A percentile compares a stretch with the other conserved stretches of the same genome.
These are phyloP conservation scores for Pseudogymnoascus sp. DNA, from an alignment of 2,329 filamentous ascomycete species.

Conservation along the genomic window DNA sequence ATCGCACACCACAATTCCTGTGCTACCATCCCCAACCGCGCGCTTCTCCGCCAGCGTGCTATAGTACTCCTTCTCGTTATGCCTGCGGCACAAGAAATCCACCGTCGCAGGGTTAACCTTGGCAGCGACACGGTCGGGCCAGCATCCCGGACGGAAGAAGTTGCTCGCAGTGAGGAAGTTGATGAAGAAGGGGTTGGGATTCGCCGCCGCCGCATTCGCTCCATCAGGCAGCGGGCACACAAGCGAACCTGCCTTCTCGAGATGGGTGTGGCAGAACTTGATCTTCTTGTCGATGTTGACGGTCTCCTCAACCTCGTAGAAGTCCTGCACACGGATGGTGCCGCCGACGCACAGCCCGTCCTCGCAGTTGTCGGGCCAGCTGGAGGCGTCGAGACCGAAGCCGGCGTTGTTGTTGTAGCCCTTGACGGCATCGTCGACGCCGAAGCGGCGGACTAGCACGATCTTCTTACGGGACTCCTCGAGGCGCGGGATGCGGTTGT, in stretches of 20 bases:
- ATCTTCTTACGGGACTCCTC: constrained; percentile 75
- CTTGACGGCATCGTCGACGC: constrained; percentile 49
- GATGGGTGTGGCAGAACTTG: constrained; percentile 61
- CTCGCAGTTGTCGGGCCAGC: constrained; percentile 84
- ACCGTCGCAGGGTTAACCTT: constrained; percentile 74
- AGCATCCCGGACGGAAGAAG: constrained; percentile 86
- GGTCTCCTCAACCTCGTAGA: constrained; percentile 76
- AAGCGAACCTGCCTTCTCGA: constrained; percentile 60
- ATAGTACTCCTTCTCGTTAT: constrained; percentile 40
- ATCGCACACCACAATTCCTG: constrained; percentile 85
- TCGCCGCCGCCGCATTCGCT: constrained; percentile 19
- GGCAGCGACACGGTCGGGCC: constrained; percentile 86
- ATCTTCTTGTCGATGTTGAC: constrained; percentile 77
- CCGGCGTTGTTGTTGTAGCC: constrained; percentile 43
- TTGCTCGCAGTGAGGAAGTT: constrained; percentile 90
- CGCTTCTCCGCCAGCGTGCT: constrained; percentile 18
- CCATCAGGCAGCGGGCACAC: constrained; percentile 39
- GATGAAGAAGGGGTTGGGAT: constrained; percentile 60
- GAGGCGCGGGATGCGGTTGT: constrained; percentile 67
- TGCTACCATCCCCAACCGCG: constrained; percentile 63
- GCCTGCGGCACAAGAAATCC: constrained; percentile 53
- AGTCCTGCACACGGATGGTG: constrained; percentile 82
- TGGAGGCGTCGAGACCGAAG: constrained; percentile 53
- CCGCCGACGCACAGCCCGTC: constrained; percentile 64
- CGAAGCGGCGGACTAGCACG: constrained; percentile 76